Percentiles rank a stretch among this genome's conserved stretches.
Conservation (phyloP, 805 yeast genomes). For the Naumovozyma dairenensis region DNA sequence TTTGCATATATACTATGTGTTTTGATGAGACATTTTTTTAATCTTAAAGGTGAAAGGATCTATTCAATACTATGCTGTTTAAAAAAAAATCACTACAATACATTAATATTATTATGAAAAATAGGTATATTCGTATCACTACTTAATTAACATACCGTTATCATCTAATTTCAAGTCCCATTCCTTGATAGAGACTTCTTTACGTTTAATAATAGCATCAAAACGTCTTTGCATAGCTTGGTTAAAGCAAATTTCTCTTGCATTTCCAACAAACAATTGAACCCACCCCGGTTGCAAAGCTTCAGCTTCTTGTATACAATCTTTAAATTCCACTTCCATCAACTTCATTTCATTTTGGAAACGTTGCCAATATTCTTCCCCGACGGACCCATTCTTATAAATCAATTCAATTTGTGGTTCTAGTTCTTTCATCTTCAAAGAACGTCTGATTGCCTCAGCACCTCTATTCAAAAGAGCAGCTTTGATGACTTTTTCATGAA, state of each 20-base stretch:
- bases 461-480: constrained; percentile 62
- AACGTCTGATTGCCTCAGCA: constrained; percentile 79
- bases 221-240: constrained; percentile 79
- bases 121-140: no score
- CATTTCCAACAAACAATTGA: constrained; percentile 59
- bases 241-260: constrained; percentile 86
- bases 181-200: constrained; percentile 22
- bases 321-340: constrained; percentile 73
- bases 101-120: no score
- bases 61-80: no score
- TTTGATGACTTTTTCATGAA: constrained; percentile 69
- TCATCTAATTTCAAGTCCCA: constrained; percentile 26
- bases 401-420: constrained; percentile 59
- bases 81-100: no score
- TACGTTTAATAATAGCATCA: constrained; percentile 33
- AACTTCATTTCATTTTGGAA: constrained; percentile 67
- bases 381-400: constrained; percentile 82
- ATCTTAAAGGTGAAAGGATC: no score
- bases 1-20: no score
- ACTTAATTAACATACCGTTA: constrained; percentile 21
- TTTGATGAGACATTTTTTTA: no score
- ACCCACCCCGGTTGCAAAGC: constrained; percentile 70
- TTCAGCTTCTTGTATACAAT: constrained; percentile 68
- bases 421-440: constrained; percentile 71
- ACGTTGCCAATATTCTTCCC: constrained; percentile 79